phyloP scores from a whole-genome alignment of 2,329 filamentous ascomycete genomes.

The Diaporthe humulicola region DNA sequence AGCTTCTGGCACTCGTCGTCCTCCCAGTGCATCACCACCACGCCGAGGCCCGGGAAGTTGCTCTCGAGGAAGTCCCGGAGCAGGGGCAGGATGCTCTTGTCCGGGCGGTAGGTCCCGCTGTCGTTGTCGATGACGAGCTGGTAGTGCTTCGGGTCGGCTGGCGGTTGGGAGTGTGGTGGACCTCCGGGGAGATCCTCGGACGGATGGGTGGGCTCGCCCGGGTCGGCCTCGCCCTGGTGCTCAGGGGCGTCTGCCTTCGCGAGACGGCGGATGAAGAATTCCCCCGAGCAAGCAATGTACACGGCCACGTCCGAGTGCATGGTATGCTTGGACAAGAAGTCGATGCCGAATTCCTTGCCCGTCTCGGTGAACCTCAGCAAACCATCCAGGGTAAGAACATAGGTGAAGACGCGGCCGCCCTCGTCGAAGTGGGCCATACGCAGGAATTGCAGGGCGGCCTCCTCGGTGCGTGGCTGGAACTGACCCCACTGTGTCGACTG shows the following conservation, averaged over 20 bases:
- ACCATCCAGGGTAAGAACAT: constrained; percentile 89
- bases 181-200: constrained; percentile 61
- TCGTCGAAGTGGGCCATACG: constrained; percentile 89
- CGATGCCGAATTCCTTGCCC: constrained; percentile 94
- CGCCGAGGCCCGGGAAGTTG: constrained; percentile 83
- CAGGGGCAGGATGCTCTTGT: constrained; percentile 79
- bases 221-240: constrained; percentile 52
- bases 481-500: constrained; percentile 78
- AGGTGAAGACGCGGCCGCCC: constrained; percentile 90
- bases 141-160: constrained; percentile 70
- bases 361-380: constrained; percentile 94
- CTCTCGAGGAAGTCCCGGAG: constrained; percentile 77
- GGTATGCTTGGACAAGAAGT: constrained; percentile 93
- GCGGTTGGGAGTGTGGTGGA: constrained; percentile 59
- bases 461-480: constrained; percentile 75
- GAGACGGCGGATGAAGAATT: constrained; percentile 88
- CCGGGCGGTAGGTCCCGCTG: constrained; percentile 91
- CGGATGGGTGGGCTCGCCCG: constrained; percentile 64
- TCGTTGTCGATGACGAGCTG: constrained; percentile 96
- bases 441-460: constrained; percentile 84
- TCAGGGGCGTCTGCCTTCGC: constrained; percentile 60
- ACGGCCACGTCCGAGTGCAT: constrained; percentile 96
- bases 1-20: constrained; percentile 79
- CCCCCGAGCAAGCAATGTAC: constrained; percentile 92
- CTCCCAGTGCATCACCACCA: constrained; percentile 83